phyloP scores from a whole-genome alignment of 1,284 basidiomycete genomes.

The Tremellales sp. region DNA sequence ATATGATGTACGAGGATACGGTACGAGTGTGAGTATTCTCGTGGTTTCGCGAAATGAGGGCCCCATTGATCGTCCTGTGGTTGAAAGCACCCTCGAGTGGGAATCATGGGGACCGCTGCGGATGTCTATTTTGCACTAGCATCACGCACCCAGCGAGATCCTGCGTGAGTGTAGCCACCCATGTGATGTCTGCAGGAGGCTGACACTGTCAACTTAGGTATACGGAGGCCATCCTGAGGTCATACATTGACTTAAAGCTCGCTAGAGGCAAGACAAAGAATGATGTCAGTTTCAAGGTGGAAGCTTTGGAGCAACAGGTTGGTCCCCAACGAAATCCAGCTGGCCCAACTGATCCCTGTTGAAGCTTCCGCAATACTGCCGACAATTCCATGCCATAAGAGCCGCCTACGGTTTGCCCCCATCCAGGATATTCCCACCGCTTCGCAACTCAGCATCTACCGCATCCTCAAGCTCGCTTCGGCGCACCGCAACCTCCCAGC shows the following conservation, averaged over 20 bases:
- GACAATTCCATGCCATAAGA: constrained; percentile 21
- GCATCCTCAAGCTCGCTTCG: too few relatives aligned
- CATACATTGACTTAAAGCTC: constrained; percentile 32
- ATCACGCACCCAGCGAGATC: neutral
- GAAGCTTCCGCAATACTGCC: constrained; percentile 20
- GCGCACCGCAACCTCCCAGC: constrained; percentile 1
- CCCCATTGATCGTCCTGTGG: too few relatives aligned
- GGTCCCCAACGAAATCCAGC: constrained; percentile 4
- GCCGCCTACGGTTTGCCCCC: constrained; percentile 17
- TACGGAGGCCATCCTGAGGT: constrained; percentile 29
- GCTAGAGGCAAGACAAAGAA: constrained; percentile 21
- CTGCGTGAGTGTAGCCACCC: neutral
- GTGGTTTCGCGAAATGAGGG: too few relatives aligned
- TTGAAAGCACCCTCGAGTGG: neutral
- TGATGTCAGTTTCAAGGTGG: constrained; percentile 34
- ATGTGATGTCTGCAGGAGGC: neutral
- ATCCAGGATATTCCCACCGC: constrained; percentile 14
- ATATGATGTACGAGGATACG: too few relatives aligned
- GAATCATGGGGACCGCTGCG: constrained; percentile 1
- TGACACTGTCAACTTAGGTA: constrained; percentile 15
- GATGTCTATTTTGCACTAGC: constrained; percentile 2
- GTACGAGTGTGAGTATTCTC: too few relatives aligned
- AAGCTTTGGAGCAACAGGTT: constrained; percentile 31
- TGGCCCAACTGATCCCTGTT: neutral
- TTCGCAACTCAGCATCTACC: neutral